phyloP scores from a whole-genome alignment of 2,329 filamentous ascomycete genomes.

The Albifimbria verrucaria region DNA sequence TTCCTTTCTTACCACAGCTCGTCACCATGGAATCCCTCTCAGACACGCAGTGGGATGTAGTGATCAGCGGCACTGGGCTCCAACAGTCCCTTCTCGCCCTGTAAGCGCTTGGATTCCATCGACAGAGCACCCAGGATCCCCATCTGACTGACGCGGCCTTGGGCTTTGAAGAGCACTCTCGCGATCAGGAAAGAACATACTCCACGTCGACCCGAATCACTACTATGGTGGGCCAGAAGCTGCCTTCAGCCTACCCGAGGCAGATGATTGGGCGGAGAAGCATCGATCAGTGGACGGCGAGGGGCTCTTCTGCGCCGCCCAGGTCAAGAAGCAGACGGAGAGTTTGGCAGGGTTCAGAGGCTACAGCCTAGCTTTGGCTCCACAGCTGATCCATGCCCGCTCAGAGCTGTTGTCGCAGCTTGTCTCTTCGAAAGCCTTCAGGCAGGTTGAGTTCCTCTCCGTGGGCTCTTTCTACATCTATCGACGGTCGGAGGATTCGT shows the following conservation, averaged over 20 bases:
- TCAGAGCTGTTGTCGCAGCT: constrained; percentile 75
- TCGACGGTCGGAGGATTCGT: constrained; percentile 29
- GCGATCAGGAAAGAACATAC: constrained; percentile 83
- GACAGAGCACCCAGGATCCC: constrained; percentile 21
- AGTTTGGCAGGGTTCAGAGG: constrained; percentile 63
- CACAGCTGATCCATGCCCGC: constrained; percentile 81
- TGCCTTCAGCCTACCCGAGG: constrained; percentile 79
- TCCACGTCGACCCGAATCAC: constrained; percentile 83
- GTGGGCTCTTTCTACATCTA: constrained; percentile 91
- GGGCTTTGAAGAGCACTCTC: constrained; percentile 73
- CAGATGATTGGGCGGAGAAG: constrained; percentile 65
- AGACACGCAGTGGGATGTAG: constrained; percentile 74
- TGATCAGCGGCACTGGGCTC: constrained; percentile 75
- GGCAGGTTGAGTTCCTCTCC: constrained; percentile 88
- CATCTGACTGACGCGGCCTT: constrained; percentile 28
- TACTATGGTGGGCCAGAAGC: constrained; percentile 89
- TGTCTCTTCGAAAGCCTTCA: constrained; percentile 84
- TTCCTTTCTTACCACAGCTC: constrained; percentile 10
- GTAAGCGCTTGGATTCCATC: constrained; percentile 49
- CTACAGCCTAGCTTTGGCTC: constrained; percentile 81
- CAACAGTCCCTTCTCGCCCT: constrained; percentile 76
- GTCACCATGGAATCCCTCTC: constrained; percentile 67
- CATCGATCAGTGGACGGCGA: constrained; percentile 22
- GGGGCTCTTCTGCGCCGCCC: constrained; percentile 22
- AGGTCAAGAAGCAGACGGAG: constrained; percentile 33